Evolutionary conservation across 805 yeast genomes (phyloP), one percentile per base, ranked within the genome.

Genomic region (Candida krabiensis): DNA sequence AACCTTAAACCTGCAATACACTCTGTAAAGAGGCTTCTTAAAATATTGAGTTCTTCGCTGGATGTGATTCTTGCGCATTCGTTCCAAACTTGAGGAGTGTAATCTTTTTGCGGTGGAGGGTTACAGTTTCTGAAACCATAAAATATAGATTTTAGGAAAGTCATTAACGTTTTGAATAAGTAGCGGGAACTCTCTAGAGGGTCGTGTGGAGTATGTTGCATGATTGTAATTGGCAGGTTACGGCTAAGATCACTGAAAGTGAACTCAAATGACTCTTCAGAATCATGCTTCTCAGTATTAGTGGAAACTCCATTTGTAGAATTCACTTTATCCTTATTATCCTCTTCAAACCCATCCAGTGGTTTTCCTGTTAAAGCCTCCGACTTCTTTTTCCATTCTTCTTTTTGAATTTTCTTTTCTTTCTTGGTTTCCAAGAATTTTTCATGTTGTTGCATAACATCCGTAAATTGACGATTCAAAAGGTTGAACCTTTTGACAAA

Each of bases 91-190:
- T 73, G 77, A 4, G 70, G 65, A 28, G 73, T 66, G 35, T 73
- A 66, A 8, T 73, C 79, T 19, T 67, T 61, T 12, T 77, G 72
- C 0, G 95, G 83, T 2, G 91, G 84, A 1, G 96, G 95, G 55
- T 90, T 91, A 58, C 96, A 89, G 36, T 81, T 80, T 56, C 88
- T 89, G 48, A 95, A 69, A 3, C 96, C 96, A 61, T 83, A 86
- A 53, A 91, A 84, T 29, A 89, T 85, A 0, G 96, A 86, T 58
- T 90, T 88, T 53, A 93, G 68, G 56, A 93, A 93, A 4, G 90
- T 85, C 83, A 93, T 78, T 37, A 95, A 66, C 4, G 96, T 89
- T 47, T 91, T 78, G 74, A 89, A 88, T 21, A 93, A 66, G 52
- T 86, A 86, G 30, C 95, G 77, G 1, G 96, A 91, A 57, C 90